Percentiles rank a stretch among this genome's conserved stretches.
These are phyloP conservation scores for Triangularia setosa DNA, from an alignment of 2,329 filamentous ascomycete species.

Conservation along the genomic window DNA sequence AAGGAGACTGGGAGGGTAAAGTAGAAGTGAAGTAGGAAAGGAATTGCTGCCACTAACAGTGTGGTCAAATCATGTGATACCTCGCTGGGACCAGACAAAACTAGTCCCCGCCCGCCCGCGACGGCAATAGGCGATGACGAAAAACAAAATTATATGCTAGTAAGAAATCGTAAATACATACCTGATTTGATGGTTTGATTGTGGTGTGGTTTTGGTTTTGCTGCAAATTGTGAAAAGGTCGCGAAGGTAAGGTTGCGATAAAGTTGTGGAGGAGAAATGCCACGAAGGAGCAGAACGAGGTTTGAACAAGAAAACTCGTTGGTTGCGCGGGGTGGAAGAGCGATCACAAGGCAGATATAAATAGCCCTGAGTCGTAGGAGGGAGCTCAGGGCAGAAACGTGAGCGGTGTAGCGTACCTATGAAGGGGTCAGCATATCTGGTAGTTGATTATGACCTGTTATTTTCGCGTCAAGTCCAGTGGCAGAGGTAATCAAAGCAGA, in stretches of 20 bases:
- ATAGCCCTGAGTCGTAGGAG: not conserved
- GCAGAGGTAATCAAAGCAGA: not conserved
- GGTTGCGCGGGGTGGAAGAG: not conserved
- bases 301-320: not conserved
- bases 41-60: not conserved
- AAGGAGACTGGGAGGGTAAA: not conserved
- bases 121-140: not conserved
- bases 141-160: not conserved
- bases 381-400: not conserved
- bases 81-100: not conserved
- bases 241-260: not conserved
- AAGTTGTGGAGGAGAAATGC: not conserved
- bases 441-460: not conserved
- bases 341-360: not conserved
- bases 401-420: not conserved
- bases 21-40: not conserved
- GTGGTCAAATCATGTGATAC: not conserved
- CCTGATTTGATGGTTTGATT: not conserved
- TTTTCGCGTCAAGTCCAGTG: not conserved
- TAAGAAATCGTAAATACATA: not conserved
- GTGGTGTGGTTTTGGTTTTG: not conserved
- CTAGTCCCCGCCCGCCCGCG: not conserved
- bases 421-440: not conserved
- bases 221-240: not conserved
- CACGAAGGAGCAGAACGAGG: not conserved